Conservation (phyloP, 2,329 filamentous ascomycete genomes). For the Fusarium gaditjirri region DNA sequence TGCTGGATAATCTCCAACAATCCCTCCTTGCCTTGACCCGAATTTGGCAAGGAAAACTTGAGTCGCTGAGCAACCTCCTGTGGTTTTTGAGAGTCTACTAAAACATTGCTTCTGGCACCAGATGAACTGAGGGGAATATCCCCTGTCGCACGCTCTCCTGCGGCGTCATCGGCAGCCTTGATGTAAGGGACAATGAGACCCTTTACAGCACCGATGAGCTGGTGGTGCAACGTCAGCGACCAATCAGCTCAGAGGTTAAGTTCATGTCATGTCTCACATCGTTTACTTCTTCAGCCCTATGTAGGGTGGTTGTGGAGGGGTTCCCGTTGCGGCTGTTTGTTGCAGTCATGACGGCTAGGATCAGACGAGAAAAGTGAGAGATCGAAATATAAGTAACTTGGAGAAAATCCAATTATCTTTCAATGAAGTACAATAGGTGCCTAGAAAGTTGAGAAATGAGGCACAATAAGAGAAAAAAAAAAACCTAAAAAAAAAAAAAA, state of each 20-base stretch:
- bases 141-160: conserved; percentile 61
- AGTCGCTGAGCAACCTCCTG: conserved; percentile 66
- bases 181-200: conserved; percentile 77
- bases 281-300: conserved; percentile 49
- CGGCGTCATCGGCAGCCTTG: conserved; percentile 72
- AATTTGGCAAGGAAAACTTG: conserved; percentile 66
- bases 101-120: conserved; percentile 61
- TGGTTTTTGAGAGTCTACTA: conserved; percentile 72
- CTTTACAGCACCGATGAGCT: conserved; percentile 77
- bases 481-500: neutral
- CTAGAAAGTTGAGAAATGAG: neutral
- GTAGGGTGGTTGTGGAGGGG: conserved; percentile 39
- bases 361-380: conserved; percentile 3
- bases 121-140: conserved; percentile 55
- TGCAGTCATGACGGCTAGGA: conserved; percentile 42
- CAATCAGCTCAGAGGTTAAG: conserved; percentile 13
- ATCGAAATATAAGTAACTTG: neutral
- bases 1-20: conserved; percentile 76
- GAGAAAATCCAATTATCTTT: neutral
- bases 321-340: conserved; percentile 38
- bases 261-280: conserved; percentile 41
- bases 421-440: neutral
- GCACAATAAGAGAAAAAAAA: neutral
- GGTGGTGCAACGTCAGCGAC: conserved; percentile 34
- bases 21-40: conserved; percentile 75